Conservation (phyloP, 257 asterid genomes). For the Petunia axillaris region DNA sequence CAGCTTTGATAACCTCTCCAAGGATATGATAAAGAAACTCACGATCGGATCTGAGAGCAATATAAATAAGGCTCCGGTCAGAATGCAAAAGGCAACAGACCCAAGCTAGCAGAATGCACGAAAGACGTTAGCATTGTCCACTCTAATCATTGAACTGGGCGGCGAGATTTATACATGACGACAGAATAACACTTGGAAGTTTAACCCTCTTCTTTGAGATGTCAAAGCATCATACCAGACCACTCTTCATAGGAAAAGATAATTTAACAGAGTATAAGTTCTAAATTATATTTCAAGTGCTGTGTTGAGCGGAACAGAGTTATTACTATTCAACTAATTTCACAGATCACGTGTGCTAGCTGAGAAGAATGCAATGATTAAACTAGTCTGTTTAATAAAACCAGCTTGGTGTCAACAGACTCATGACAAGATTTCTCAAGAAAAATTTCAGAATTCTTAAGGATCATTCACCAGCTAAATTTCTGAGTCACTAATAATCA, state of each 20-base stretch:
- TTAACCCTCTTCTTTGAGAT: constrained; percentile 1
- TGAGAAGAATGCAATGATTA: neutral
- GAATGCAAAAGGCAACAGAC: neutral
- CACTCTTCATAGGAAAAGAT: neutral
- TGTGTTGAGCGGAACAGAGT: neutral
- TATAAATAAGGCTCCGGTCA: constrained; percentile 16
- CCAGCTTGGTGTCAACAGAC: constrained; percentile 8
- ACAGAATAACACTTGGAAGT: neutral
- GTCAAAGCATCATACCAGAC: constrained; percentile 19
- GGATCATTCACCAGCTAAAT: constrained; percentile 12
- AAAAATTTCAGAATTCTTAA: neutral
- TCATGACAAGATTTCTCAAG: neutral
- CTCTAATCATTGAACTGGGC: neutral
- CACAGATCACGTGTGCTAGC: neutral
- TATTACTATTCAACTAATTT: neutral
- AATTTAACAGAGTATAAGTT: neutral
- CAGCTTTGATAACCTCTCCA: constrained; percentile 91
- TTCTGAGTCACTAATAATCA: neutral
- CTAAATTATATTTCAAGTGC: neutral
- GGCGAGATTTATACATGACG: neutral
- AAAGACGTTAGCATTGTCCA: neutral
- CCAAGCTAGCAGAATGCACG: neutral
- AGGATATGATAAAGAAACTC: constrained; percentile 84
- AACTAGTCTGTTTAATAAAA: neutral
- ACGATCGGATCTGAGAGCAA: constrained; percentile 69